Base-by-base conservation (phyloP, 2,329 filamentous ascomycete genomes). In the Stagonosporopsis chrysanthemi region DNA sequence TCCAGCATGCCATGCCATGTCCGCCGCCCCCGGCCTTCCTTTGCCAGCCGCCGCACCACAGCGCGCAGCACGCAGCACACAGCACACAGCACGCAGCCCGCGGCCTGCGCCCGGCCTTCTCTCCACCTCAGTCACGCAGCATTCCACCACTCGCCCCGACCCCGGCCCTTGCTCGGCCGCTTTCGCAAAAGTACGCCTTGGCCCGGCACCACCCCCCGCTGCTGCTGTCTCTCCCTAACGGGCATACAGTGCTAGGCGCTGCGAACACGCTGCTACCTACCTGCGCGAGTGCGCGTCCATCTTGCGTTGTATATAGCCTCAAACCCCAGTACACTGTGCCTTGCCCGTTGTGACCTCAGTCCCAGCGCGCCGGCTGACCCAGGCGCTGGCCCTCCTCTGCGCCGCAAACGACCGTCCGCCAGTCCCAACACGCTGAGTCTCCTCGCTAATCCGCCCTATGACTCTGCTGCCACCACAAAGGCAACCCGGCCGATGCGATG, bases 361-460 rank as follows among this genome's bases (percentile, higher is more conserved):
- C 56, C 50, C 56, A 53, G 50, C 45, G 29, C 28, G 19, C 24
- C 19, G 56, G 50, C 40, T 54, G 46, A 42, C 41, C 42, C 50
- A 51, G n/a, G 23, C 41, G 31, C 24, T 38, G 40, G 29, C 54
- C 38, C 48, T 43, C 36, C 36, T 29, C 41, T n/a, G 53, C 52
- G 62, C 65, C 51, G 63, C 65, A 64, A 65, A 67, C 63, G 56
- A 61, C 56, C 52, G 53, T 49, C 43, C 38, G 28, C 33, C 51
- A 41, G 43, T 42, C 54, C 52, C 61, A 59, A 45, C 47, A 47
- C 54, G 39, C 39, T 47, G 49, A 54, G 33, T 46, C 45, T 33
- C 35, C 52, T 58, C 42, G 56, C 66, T 65, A 66, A 67, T 56
- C 58, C 60, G 42, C 58, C 49, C 61, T 61, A 62, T 61, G 58